Percentiles rank a stretch among this genome's conserved stretches.
These are phyloP conservation scores for Nitzschia sp. DNA, from an alignment of 108 stramenopile genomes.

Conservation along the genomic window DNA sequence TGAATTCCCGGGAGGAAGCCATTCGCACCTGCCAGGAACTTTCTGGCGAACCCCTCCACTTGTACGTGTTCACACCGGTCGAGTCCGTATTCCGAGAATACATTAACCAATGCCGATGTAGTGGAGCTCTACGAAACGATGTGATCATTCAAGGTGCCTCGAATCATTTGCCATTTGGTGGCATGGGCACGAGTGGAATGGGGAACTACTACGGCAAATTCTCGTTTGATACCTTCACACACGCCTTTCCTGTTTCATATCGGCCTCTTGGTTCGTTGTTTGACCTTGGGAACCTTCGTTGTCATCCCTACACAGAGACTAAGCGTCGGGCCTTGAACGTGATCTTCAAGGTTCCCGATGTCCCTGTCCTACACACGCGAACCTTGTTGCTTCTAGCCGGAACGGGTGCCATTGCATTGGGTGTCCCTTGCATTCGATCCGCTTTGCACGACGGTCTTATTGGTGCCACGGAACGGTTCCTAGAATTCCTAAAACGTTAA, in stretches of 20 bases:
- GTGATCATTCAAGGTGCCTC: slow-evolving; percentile 49
- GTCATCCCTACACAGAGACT: slow-evolving; percentile 34
- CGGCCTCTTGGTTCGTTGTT: slow-evolving; percentile 19
- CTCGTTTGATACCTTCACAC: slow-evolving; percentile 82
- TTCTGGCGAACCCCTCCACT: slow-evolving; percentile 58
- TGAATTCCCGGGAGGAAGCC: slow-evolving; percentile 55
- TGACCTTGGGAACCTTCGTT: slow-evolving; percentile 30
- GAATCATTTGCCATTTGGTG: slow-evolving; percentile 69
- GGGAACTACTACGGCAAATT: slow-evolving; percentile 64
- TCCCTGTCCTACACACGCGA: slow-evolving; percentile 22
- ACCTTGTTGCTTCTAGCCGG: neutral
- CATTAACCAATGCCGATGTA: slow-evolving; percentile 45
- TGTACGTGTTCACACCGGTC: slow-evolving; percentile 72
- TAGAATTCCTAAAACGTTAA: neutral
- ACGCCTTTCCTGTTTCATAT: slow-evolving; percentile 32
- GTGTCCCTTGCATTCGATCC: neutral
- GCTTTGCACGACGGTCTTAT: neutral
- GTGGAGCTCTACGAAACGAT: slow-evolving; percentile 66
- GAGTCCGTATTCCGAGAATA: slow-evolving; percentile 43
- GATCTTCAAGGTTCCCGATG: slow-evolving; percentile 2
- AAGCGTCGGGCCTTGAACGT: slow-evolving; percentile 21
- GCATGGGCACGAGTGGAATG: slow-evolving; percentile 73
- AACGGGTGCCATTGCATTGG: neutral
- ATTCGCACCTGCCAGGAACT: slow-evolving; percentile 43
- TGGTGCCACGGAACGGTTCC: neutral